Evolutionary conservation across 257 asterid species (phyloP).

Genomic region (Fraxinus pennsylvanica): DNA sequence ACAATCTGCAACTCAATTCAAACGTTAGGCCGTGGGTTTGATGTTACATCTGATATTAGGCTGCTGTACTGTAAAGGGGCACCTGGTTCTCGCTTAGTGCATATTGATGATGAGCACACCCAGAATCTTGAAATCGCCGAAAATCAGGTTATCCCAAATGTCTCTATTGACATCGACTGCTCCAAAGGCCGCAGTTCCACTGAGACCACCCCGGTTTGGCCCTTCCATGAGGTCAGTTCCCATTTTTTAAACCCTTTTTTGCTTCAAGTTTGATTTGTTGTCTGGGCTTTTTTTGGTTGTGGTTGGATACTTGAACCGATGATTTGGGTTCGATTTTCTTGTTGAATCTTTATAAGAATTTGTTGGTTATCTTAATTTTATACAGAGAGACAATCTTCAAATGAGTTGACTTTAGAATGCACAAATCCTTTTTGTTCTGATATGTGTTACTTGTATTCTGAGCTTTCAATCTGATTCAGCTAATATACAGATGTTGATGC

Average conservation of each 20-base stretch:
- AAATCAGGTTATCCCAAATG: constrained; percentile 66
- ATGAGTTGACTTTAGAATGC: neutral
- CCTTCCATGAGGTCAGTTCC: constrained; percentile 73
- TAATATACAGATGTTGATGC: constrained; percentile 14
- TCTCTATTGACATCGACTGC: constrained; percentile 73
- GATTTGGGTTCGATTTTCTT: neutral
- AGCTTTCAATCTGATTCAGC: constrained; percentile 1
- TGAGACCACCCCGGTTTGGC: constrained; percentile 66
- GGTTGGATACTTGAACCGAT: too few relatives aligned
- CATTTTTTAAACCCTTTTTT: neutral
- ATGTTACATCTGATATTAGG: constrained; percentile 97
- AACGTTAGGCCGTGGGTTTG: constrained; percentile 97
- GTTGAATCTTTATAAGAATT: neutral
- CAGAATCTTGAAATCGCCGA: constrained; percentile 58
- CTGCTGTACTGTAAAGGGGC: constrained; percentile 91
- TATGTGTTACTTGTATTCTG: neutral
- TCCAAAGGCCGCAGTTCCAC: constrained; percentile 42
- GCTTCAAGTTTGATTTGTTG: neutral
- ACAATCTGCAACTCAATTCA: constrained; percentile 88
- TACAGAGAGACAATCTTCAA: neutral
- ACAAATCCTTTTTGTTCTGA: neutral
- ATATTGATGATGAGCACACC: constrained; percentile 56
- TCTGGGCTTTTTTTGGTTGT: neutral
- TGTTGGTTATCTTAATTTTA: neutral
- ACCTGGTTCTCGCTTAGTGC: constrained; percentile 78